Evolutionary conservation across 768 basidiomycete genomes (phyloP), one percentile per base, ranked within the genome.

Genomic region (Lanmaoa pseudosensibilis): DNA sequence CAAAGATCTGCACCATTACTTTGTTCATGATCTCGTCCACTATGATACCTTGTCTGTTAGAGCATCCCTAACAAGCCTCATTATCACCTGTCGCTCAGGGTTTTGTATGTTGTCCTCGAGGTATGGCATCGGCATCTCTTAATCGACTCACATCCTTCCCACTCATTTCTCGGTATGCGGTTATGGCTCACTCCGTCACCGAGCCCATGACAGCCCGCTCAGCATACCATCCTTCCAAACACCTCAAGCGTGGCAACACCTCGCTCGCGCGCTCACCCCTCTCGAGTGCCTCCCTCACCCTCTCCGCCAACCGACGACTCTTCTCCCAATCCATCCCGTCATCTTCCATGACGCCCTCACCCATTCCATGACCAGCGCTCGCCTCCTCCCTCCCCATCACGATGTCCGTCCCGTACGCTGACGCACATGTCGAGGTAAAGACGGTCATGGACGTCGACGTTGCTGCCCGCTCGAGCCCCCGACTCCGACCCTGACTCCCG

Each of bases 231-330:
- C 11, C 13, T 34, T 61, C 54, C 52, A 69, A 45, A 48, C 71
- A 72, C 16, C 23, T 37, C 50, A 74, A 56, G 13, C 62, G 63
- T 10, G 71, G 71, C 51, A 74, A 58, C 5, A 72, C 70, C 12
- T 62, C 57, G 39, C 55, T 60, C 25, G 54, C 65, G 1, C 25
- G 60, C 6, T 41, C 46, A 2, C 71, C 71, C 41, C 23, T 53
- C 55, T 39, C 51, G 11, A 73, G 32, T 0, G 55, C 65, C 46
- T 65, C 58, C 33, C 40, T 61, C 23, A 74, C 69, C 44, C 46
- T 50, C 50, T 46, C 61, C 23, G 64, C 63, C 43, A 74, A 41
- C 50, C 2, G 54, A 27, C 39, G 58, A 34, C 70, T 74, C 46
- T 49, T 65, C 38, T 72, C 65, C 70, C 67, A 67, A 47, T 72